Conservation (phyloP, 108 stramenopile genomes). For the Tribonema minus region DNA sequence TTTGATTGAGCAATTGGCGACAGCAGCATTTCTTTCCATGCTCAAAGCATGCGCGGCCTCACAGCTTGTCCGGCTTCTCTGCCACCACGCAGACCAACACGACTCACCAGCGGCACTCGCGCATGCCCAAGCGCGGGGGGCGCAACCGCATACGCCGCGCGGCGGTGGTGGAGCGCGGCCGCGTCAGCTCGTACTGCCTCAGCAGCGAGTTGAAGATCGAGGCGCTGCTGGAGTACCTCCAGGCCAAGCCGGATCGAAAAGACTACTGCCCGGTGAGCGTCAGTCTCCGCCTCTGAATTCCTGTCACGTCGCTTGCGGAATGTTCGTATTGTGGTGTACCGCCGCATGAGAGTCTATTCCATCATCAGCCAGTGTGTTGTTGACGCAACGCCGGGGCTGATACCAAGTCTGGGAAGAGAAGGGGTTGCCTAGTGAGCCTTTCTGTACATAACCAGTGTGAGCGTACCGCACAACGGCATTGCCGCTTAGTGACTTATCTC, state of each 20-base stretch:
- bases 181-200: slow-evolving; percentile 35
- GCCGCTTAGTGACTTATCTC: no score
- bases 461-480: no score
- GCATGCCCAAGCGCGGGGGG: slow-evolving; percentile 43
- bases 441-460: no score
- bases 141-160: slow-evolving; percentile 24
- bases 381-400: background rate
- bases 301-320: background rate
- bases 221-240: slow-evolving; percentile 21
- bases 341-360: no score
- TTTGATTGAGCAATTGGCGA: no score
- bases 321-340: no score
- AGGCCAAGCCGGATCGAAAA: slow-evolving; percentile 5
- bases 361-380: background rate
- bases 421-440: no score
- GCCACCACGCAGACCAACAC: no score
- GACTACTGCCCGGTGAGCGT: background rate
- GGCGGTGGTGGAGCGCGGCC: background rate
- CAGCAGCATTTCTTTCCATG: no score
- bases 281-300: background rate
- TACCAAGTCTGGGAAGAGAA: background rate
- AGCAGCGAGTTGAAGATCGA: slow-evolving; percentile 15
- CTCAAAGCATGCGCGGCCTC: no score
- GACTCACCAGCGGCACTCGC: no score
- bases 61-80: no score